phyloP scores from a whole-genome alignment of 306 rosid species.

The Arachis stenosperma region DNA sequence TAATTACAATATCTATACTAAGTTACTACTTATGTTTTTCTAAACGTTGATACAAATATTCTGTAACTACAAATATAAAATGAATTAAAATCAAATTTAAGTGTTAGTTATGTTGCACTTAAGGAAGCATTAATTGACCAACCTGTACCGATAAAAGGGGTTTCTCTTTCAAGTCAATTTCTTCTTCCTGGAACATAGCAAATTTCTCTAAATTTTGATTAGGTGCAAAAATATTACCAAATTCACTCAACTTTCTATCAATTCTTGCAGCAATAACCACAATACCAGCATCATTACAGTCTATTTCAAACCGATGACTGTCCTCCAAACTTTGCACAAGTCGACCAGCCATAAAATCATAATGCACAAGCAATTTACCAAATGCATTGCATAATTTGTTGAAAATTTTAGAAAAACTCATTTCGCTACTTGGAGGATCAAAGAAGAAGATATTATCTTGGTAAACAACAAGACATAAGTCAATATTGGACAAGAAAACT shows the following conservation, averaged over 20 bases:
- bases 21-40: too few species aligned
- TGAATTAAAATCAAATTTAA: conserved; percentile 15
- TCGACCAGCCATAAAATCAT: conserved; percentile 57
- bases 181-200: conserved; percentile 45
- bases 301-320: conserved; percentile 46
- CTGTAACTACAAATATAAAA: neutral
- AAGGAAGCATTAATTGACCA: conserved; percentile 2
- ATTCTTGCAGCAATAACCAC: conserved; percentile 50
- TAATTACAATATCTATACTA: too few species aligned
- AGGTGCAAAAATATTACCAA: conserved; percentile 47
- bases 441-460: conserved; percentile 60
- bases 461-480: conserved; percentile 56
- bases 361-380: conserved; percentile 45
- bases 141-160: conserved; percentile 58
- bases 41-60: neutral
- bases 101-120: neutral
- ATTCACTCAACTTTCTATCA: conserved; percentile 44
- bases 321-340: conserved; percentile 46
- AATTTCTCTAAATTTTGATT: conserved; percentile 45
- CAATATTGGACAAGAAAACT: conserved; percentile 63
- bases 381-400: conserved; percentile 41
- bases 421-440: conserved; percentile 47
- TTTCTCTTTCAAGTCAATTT: conserved; percentile 39
- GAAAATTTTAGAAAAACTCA: conserved; percentile 46
- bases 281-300: conserved; percentile 59